phyloP scores from a whole-genome alignment of 106 monocot genomes.

The Dendrobium officinale region DNA sequence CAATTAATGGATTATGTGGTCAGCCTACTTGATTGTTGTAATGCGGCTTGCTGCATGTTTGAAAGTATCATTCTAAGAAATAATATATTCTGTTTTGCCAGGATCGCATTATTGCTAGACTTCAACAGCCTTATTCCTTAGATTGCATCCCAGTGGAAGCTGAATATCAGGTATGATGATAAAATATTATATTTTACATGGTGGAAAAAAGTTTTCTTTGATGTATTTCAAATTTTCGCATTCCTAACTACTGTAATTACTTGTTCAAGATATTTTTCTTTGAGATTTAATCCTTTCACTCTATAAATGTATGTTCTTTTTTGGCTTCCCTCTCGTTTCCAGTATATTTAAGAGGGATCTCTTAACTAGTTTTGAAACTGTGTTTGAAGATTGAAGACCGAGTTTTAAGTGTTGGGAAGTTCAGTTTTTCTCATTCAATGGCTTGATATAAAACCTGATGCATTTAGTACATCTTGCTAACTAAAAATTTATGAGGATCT shows the following conservation, averaged over 20 bases:
- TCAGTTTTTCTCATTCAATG: neutral
- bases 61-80: neutral
- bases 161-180: conserved; percentile 58
- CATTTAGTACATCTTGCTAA: neutral
- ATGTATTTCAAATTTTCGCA: neutral
- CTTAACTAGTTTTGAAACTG: neutral
- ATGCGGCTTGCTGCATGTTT: neutral
- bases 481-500: neutral
- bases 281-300: neutral
- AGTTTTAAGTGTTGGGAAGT: neutral
- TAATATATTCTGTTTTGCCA: conserved; percentile 16
- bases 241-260: neutral
- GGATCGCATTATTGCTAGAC: conserved; percentile 82
- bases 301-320: neutral
- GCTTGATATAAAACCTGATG: neutral
- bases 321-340: neutral
- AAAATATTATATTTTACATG: neutral
- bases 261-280: neutral
- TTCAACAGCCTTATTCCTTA: conserved; percentile 77
- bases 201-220: neutral
- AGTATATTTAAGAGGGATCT: neutral
- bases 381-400: neutral
- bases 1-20: neutral
- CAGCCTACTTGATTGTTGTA: neutral
- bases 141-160: conserved; percentile 91